These are phyloP conservation scores for Rhodamnia rubescens DNA, from an alignment of 345 rosid genomes.

Conservation along the genomic window DNA sequence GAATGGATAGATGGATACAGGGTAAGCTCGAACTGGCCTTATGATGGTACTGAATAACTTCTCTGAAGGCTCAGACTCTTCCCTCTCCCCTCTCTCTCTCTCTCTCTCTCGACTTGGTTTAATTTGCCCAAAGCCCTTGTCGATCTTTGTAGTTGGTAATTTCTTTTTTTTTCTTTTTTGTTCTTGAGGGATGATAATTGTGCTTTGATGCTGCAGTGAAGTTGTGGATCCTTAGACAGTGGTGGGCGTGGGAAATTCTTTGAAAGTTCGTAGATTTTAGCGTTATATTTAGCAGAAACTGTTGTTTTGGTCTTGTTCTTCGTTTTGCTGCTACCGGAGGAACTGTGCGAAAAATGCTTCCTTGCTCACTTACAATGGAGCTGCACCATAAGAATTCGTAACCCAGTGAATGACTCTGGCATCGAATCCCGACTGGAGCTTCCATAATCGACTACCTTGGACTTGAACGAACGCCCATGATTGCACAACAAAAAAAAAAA, in stretches of 20 bases:
- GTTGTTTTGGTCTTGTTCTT: not conserved
- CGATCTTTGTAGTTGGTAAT: not conserved
- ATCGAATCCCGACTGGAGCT: too few species aligned
- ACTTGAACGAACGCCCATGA: too few species aligned
- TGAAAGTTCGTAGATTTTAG: too few species aligned
- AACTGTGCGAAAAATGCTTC: too few species aligned
- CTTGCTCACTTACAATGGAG: too few species aligned
- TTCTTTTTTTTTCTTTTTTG: too few species aligned
- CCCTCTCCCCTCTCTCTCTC: not conserved
- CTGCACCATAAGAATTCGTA: too few species aligned
- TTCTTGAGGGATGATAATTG: not conserved
- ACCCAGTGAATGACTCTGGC: too few species aligned
- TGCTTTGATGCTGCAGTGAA: not conserved
- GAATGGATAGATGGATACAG: too few species aligned
- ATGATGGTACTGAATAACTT: not conserved
- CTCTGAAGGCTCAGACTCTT: not conserved
- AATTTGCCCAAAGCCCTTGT: not conserved
- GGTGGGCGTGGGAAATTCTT: not conserved
- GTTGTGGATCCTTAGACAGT: not conserved
- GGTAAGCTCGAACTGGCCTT: not conserved
- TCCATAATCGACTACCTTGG: too few species aligned
- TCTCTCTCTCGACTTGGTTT: not conserved
- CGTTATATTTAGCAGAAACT: not conserved
- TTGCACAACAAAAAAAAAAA: too few species aligned
- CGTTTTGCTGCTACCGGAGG: not conserved